A percentile compares a stretch with the other conserved stretches of the same genome.
Evolutionary conservation across 2,329 filamentous ascomycete species (phyloP).

Genomic region (Lachnellula occidentalis): DNA sequence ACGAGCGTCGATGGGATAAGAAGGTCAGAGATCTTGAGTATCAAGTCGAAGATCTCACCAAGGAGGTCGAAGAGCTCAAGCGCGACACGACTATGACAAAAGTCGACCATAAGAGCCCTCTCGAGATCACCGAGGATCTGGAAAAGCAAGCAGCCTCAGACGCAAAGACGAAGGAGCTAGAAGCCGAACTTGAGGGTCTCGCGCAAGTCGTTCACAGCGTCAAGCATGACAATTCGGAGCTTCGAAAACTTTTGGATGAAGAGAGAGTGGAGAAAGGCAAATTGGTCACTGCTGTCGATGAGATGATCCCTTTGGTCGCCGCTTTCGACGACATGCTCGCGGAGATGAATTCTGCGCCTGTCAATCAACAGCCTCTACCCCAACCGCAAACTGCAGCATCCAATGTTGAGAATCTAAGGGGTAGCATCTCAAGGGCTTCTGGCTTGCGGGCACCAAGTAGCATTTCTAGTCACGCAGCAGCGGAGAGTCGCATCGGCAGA

Average conservation of each 20-base stretch:
- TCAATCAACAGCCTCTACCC: constrained; percentile 22
- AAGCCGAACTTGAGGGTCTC: constrained; percentile 66
- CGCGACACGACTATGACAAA: constrained; percentile 60
- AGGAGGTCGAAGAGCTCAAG: constrained; percentile 71
- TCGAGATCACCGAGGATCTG: constrained; percentile 35
- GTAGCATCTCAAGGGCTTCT: constrained; percentile 49
- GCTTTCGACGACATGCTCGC: constrained; percentile 33
- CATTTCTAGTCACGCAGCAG: constrained; percentile 32
- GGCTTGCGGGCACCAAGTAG: constrained; percentile 57
- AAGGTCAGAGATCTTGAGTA: constrained; percentile 72
- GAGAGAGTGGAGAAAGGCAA: constrained; percentile 82
- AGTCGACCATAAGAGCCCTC: constrained; percentile 42
- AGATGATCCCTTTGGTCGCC: constrained; percentile 69
- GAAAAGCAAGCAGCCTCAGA: constrained; percentile 68
- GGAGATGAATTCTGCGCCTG: constrained; percentile 24
- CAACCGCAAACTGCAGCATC: constrained; percentile 30
- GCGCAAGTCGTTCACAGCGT: constrained; percentile 66
- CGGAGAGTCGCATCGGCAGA: constrained; percentile 42
- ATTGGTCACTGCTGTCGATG: constrained; percentile 73
- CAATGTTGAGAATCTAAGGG: constrained; percentile 44
- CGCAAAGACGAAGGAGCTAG: constrained; percentile 75
- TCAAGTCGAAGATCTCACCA: constrained; percentile 61
- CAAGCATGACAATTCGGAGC: constrained; percentile 61
- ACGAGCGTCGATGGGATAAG: constrained; percentile 87
- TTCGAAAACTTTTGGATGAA: constrained; percentile 61